Evolutionary conservation across 2,329 filamentous ascomycete genomes (phyloP), one percentile per base, ranked within the genome.

Genomic region (Tolypocladium nubicola): DNA sequence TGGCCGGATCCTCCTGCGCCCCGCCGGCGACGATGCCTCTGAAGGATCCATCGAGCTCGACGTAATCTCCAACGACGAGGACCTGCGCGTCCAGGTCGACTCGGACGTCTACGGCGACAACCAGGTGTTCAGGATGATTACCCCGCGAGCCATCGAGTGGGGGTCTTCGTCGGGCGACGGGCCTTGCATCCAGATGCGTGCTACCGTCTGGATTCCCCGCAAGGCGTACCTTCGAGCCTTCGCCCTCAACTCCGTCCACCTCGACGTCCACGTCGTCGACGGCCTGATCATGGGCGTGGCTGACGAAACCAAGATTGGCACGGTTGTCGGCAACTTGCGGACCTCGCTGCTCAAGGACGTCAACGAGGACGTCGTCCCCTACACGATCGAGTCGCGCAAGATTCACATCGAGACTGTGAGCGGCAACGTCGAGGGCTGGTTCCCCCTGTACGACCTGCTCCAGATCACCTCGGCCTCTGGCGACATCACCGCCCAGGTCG

Each of bases 361-460:
- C 21, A 64, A 64, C 55, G 64, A 68, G 23, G 61, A 60, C 19
- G 56, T 65, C 13, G 59, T 64, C 10, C 68, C 73, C 1, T 81
- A 77, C 65, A 60, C 62, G 8, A 67, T 83, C 52, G 66, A 73
- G 56, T 75, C 76, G 0, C 72, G 76, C 38, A 63, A 71, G 54
- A 73, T 79, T 57, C 64, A 70, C 35, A 70, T 78, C 16, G 61
- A 65, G 33, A 77, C 79, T 21, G 71, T 73, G 3, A 73, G 76
- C 1, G 77, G 76, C 9, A 54, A 66, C 16, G 74, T 83, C 60
- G 58, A 59, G 16, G 80, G 80, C 37, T 74, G 72, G 65, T 82
- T 77, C 70, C 77, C 80, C 0, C 69, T 83, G 1, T 78, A 76
- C 64, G 77, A 81, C 62, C 66, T 73, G 37, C 72, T 83, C 14